Conservation (phyloP, 345 rosid genomes). For the Aegle marmelos region DNA sequence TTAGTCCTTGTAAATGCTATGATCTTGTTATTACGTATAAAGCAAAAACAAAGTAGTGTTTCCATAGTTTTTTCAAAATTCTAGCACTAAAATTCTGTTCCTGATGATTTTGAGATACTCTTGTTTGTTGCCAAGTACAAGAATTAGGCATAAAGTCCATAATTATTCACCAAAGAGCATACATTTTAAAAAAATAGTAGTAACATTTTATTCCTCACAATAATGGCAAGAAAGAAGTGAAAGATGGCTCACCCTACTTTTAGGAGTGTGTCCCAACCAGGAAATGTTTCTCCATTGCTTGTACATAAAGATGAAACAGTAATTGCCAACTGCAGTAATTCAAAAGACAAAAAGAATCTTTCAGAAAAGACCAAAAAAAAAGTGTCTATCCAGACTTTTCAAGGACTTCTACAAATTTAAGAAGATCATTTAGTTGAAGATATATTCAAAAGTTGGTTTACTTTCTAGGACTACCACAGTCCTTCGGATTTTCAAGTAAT, state of each 20-base stretch:
- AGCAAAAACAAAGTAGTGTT: not conserved
- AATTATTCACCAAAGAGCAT: not conserved
- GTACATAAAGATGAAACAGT: conserved; percentile 65
- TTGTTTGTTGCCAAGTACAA: not conserved
- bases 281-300: conserved; percentile 78
- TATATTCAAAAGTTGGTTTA: not conserved
- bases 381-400: not conserved
- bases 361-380: conserved; percentile 13
- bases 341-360: not conserved
- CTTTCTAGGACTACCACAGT: not conserved
- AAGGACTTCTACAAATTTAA: not conserved
- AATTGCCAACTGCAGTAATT: conserved; percentile 52
- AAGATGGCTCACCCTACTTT: conserved; percentile 57
- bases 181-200: too few relatives aligned
- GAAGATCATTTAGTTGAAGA: not conserved
- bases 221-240: not conserved
- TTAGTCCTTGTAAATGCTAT: not conserved
- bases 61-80: not conserved
- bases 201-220: not conserved
- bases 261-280: conserved; percentile 89
- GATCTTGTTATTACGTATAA: not conserved
- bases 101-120: not conserved
- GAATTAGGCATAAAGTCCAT: not conserved
- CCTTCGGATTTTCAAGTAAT: not conserved
- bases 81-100: not conserved